Percentiles rank a stretch among this genome's conserved stretches.
phyloP scores from a whole-genome alignment of 2,329 filamentous ascomycete genomes.

The Aciculosporium take region DNA sequence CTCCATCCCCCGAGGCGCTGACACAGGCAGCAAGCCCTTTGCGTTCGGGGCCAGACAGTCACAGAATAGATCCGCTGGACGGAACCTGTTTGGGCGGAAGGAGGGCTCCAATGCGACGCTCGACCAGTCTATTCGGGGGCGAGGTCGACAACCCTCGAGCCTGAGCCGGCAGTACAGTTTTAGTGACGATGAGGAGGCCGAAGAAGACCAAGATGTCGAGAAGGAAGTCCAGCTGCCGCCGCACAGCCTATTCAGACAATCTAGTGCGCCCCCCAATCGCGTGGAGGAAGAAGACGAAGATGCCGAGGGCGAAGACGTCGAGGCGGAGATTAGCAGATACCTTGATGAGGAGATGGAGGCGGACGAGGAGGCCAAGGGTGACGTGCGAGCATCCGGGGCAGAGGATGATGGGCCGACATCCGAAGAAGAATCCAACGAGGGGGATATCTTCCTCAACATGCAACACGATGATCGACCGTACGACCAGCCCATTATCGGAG shows the following conservation, averaged over 20 bases:
- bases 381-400: conserved; percentile 24
- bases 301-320: conserved; percentile 17
- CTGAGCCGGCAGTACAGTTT: conserved; percentile 30
- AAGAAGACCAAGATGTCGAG: conserved; percentile 19
- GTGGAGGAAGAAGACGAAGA: conserved; percentile 12
- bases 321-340: conserved; percentile 23
- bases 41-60: conserved; percentile 22
- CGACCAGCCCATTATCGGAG: conserved; percentile 25
- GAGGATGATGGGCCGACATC: conserved; percentile 24
- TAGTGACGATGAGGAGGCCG: conserved; percentile 20
- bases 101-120: conserved; percentile 28
- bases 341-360: conserved; percentile 24
- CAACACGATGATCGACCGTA: conserved; percentile 26
- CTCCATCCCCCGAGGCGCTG: conserved; percentile 33
- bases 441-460: conserved; percentile 37
- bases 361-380: conserved; percentile 22
- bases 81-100: conserved; percentile 23
- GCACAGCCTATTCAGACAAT: conserved; percentile 19
- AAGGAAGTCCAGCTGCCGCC: conserved; percentile 21
- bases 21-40: conserved; percentile 23
- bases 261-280: conserved; percentile 8
- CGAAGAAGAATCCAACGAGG: conserved; percentile 27
- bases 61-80: conserved; percentile 14
- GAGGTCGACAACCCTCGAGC: conserved; percentile 32
- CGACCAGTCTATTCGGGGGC: conserved; percentile 32